phyloP scores from a whole-genome alignment of 139 green algal species.

The Pleodorina starrii region DNA sequence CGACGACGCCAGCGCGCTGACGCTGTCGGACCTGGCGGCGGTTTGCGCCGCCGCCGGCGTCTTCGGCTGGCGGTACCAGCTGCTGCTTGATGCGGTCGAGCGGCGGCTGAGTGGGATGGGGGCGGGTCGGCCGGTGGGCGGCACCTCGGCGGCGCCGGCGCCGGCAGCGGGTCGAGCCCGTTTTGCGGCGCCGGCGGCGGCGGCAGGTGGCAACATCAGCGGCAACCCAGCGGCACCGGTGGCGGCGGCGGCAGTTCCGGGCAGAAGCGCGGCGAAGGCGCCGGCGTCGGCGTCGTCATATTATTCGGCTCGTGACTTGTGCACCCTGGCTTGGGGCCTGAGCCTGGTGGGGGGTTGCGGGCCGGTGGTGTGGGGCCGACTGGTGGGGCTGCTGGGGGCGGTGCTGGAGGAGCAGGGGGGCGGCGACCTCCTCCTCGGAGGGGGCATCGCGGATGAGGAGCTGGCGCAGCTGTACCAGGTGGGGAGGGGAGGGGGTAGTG shows the following conservation, averaged over 20 bases:
- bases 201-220: neutral
- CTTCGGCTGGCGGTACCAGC: neutral
- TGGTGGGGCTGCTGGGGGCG: conserved; percentile 33
- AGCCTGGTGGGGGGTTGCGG: conserved; percentile 57
- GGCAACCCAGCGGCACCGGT: neutral
- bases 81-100: neutral
- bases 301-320: neutral
- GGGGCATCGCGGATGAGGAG: conserved; percentile 64
- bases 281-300: neutral
- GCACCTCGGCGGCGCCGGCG: neutral
- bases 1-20: neutral
- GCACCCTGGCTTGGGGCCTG: conserved; percentile 71
- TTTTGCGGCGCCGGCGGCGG: too few relatives aligned
- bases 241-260: neutral
- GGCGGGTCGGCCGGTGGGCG: neutral
- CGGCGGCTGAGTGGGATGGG: neutral
- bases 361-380: conserved; percentile 18
- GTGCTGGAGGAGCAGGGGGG: neutral
- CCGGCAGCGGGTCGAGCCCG: neutral
- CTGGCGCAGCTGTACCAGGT: conserved; percentile 67
- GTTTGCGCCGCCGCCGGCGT: neutral
- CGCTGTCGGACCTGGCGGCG: neutral
- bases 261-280: neutral
- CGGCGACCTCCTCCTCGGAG: neutral
- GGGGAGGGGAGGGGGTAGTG: neutral